Conservation (phyloP, 805 yeast genomes). For the Saccharomyces paradoxus region DNA sequence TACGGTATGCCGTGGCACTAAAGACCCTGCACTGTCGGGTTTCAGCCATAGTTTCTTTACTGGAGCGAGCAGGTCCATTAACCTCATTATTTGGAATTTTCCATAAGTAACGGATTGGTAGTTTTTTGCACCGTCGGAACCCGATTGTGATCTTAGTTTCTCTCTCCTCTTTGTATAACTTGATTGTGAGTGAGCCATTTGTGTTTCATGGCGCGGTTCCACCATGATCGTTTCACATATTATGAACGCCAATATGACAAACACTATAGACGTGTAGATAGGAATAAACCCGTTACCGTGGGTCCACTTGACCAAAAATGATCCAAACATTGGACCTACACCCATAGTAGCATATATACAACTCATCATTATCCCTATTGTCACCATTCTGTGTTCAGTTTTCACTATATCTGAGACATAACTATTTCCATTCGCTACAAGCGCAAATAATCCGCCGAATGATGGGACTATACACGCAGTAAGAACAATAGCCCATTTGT, state of each 20-base stretch:
- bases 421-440: conserved; percentile 54
- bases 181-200: conserved; percentile 46
- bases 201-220: conserved; percentile 55
- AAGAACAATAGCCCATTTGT: conserved; percentile 33
- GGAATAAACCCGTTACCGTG: conserved; percentile 27
- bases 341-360: conserved; percentile 53
- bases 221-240: conserved; percentile 38
- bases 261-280: conserved; percentile 22
- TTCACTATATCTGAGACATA: conserved; percentile 70
- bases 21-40: conserved; percentile 25
- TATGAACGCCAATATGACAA: conserved; percentile 31
- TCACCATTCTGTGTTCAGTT: conserved; percentile 47
- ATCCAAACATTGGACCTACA: conserved; percentile 56
- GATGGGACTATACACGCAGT: conserved; percentile 40
- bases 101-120: background rate
- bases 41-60: conserved; percentile 46
- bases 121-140: background rate
- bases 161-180: conserved; percentile 25
- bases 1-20: conserved; percentile 38
- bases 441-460: conserved; percentile 56
- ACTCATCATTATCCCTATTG: conserved; percentile 54
- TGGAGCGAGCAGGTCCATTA: conserved; percentile 36
- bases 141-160: conserved; percentile 12
- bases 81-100: conserved; percentile 9
- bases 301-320: conserved; percentile 29